Evolutionary conservation across 768 basidiomycete species (phyloP), one percentile per base, ranked within the genome.

Genomic region (Gloeostereum incarnatum): DNA sequence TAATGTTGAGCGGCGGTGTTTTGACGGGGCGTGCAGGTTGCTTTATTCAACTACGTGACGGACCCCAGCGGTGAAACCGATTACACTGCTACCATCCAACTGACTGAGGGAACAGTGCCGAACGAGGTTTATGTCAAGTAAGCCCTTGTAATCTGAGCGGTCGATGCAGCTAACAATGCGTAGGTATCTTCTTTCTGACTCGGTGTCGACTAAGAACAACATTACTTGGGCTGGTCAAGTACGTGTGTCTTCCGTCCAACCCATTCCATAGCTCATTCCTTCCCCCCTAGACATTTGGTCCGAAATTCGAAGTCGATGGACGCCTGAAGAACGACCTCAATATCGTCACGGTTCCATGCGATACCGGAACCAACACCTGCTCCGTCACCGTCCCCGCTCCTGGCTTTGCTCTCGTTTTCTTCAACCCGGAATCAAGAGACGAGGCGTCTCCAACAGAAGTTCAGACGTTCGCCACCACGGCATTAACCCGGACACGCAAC

Each of bases 21-120:
- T n/a, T n/a, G n/a, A n/a, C n/a, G n/a, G n/a, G n/a, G n/a, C n/a
- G 66, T 68, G 6, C 69, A 78, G 30, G 65, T 85, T 1, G 78
- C 74, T 6, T 50, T 90, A 36, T 72, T 88, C 61, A 91, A 90
- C 55, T 89, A 72, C 49, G 65, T 85, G 30, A 65, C 69, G 19
- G 84, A 87, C 48, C 43, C 64, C 0, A 61, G 64, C 3, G 81
- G 79, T 4, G 69, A 63, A 0, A 74, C 64, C 47, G 63, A 72
- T 34, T 71, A 73, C 42, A 69, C 63, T 2, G 69, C 69, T 8
- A 66, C 60, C 6, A 60, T 88, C 31, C 58, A 68, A 4, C 48
- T 75, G 18, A 57, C 56, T 3, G 71, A 69, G 2, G 33, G 33
- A 19, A 34, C 16, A 4, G 33, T 20, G 19, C 77, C 75, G 1